A percentile compares a stretch with the other conserved stretches of the same genome.
Conservation (phyloP, 345 rosid genomes). For the Euphorbia pulcherrima region DNA sequence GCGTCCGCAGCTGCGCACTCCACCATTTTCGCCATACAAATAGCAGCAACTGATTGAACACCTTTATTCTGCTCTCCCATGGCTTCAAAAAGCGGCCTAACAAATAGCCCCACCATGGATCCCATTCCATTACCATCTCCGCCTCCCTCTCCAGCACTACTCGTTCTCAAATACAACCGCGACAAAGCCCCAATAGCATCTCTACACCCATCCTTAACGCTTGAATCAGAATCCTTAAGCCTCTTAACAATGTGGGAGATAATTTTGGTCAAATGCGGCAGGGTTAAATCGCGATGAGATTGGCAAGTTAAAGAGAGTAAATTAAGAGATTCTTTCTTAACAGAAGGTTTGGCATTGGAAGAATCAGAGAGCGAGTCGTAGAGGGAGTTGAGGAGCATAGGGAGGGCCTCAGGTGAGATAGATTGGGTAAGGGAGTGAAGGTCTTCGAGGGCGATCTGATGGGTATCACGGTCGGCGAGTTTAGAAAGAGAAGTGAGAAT, state of each 20-base stretch:
- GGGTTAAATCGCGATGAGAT: constrained; percentile 56
- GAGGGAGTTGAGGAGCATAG: constrained; percentile 83
- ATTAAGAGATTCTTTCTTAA: constrained; percentile 76
- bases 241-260: constrained; percentile 67
- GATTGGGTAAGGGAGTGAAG: constrained; percentile 68
- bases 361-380: constrained; percentile 58
- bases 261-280: constrained; percentile 67
- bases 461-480: constrained; percentile 89
- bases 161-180: constrained; percentile 56
- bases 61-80: constrained; percentile 96
- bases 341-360: constrained; percentile 79
- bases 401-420: constrained; percentile 69
- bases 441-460: constrained; percentile 91
- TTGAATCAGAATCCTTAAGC: constrained; percentile 81
- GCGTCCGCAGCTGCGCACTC: constrained; percentile 46
- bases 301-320: constrained; percentile 59
- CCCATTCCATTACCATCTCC: constrained; percentile 31
- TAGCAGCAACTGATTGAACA: constrained; percentile 85
- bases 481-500: constrained; percentile 82
- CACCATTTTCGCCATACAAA: constrained; percentile 88
- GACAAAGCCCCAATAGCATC: constrained; percentile 78
- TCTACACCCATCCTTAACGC: constrained; percentile 87
- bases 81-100: constrained; percentile 84
- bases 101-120: constrained; percentile 63
- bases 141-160: constrained; percentile 22